Conservation (phyloP, 768 basidiomycete species). For the Termitomyces sp. region DNA sequence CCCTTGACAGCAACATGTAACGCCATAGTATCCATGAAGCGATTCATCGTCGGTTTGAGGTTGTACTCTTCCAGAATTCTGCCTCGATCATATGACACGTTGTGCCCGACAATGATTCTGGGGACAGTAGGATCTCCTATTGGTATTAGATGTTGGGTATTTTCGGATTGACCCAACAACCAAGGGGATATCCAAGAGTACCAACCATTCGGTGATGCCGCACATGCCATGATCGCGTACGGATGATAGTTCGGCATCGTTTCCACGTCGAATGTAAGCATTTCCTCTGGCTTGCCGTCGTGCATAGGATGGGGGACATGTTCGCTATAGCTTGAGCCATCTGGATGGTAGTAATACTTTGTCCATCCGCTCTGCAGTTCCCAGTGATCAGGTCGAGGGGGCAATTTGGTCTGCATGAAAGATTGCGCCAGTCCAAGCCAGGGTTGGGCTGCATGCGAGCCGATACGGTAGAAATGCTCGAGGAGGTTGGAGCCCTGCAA, state of each 20-base stretch:
- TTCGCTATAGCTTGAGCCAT: constrained; percentile 76
- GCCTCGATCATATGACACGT: constrained; percentile 89
- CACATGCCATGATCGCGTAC: constrained; percentile 85
- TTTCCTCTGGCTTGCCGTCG: constrained; percentile 56
- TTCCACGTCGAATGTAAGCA: constrained; percentile 92
- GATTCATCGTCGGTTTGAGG: constrained; percentile 56
- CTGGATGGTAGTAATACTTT: constrained; percentile 62
- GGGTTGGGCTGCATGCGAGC: constrained; percentile 61
- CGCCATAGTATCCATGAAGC: constrained; percentile 93
- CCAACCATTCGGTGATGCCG: constrained; percentile 80
- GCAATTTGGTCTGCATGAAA: constrained; percentile 48
- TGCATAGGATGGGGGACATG: constrained; percentile 63
- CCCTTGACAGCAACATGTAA: constrained; percentile 92
- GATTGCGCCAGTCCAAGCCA: constrained; percentile 66
- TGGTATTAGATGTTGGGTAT: constrained; percentile 67
- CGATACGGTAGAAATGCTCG: constrained; percentile 86
- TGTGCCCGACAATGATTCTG: constrained; percentile 85
- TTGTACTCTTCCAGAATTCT: constrained; percentile 81
- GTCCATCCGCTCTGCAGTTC: constrained; percentile 80
- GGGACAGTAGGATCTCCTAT: constrained; percentile 49
- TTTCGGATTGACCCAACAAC: constrained; percentile 58
- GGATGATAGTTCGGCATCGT: constrained; percentile 80
- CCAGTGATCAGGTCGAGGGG: constrained; percentile 49
- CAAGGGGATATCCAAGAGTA: constrained; percentile 97
- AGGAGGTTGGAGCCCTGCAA: constrained; percentile 78